phyloP scores from a whole-genome alignment of 495 filamentous ascomycete species.

The Daldinia caldariorum region DNA sequence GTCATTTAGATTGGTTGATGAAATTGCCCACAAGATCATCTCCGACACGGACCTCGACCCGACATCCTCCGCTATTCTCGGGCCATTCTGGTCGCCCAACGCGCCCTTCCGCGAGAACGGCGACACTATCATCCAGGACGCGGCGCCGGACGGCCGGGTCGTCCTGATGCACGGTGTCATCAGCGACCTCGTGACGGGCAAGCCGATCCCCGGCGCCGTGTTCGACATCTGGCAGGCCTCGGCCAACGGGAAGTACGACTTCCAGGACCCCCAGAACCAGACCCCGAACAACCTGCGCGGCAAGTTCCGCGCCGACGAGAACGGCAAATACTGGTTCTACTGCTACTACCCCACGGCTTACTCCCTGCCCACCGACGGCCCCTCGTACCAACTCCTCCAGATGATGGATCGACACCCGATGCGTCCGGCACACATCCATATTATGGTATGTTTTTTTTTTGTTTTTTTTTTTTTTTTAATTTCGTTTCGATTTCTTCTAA shows the following conservation, averaged over 20 bases:
- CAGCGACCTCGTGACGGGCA: slow-evolving; percentile 74
- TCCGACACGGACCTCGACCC: slow-evolving; percentile 74
- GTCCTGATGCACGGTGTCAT: slow-evolving; percentile 81
- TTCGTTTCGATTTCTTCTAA: slow-evolving; percentile 24
- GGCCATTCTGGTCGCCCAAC: slow-evolving; percentile 88
- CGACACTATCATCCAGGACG: slow-evolving; percentile 74
- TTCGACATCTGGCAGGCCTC: slow-evolving; percentile 90
- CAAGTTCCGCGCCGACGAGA: slow-evolving; percentile 80
- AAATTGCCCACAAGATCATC: slow-evolving; percentile 84
- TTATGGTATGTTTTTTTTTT: slow-evolving; percentile 66
- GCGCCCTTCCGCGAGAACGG: slow-evolving; percentile 79
- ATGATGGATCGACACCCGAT: slow-evolving; percentile 84
- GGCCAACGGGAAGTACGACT: slow-evolving; percentile 87
- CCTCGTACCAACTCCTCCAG: slow-evolving; percentile 73
- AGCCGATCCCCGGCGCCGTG: slow-evolving; percentile 73
- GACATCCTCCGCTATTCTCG: slow-evolving; percentile 84
- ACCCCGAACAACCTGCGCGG: slow-evolving; percentile 83
- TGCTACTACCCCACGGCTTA: slow-evolving; percentile 86
- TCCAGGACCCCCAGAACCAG: slow-evolving; percentile 83
- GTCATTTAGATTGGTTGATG: slow-evolving; percentile 72
- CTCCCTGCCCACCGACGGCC: slow-evolving; percentile 77
- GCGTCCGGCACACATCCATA: slow-evolving; percentile 86
- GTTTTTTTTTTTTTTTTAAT: neutral
- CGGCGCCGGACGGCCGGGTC: slow-evolving; percentile 68
- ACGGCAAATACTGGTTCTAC: slow-evolving; percentile 82